Conservation (phyloP, 2,329 filamentous ascomycete genomes). For the Fusarium sp. region DNA sequence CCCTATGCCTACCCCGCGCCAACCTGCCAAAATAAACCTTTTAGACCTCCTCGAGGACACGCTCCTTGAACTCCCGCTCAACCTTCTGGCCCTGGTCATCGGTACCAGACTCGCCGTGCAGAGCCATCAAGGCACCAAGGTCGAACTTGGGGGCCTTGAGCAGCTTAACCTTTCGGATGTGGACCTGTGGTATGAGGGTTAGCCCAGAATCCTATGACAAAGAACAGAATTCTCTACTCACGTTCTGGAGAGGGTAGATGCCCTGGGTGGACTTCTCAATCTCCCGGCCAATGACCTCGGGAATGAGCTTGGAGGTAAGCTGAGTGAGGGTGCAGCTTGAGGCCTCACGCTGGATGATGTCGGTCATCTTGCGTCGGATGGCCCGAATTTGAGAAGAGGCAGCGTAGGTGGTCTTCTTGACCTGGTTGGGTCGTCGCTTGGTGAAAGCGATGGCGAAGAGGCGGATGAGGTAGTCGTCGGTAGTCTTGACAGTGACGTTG, state of each 20-base stretch:
- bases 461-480: constrained; percentile 99
- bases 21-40: constrained; percentile 50
- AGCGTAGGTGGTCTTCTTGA: constrained; percentile 99
- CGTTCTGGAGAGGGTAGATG: constrained; percentile 99
- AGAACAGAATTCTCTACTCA: constrained; percentile 59
- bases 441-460: constrained; percentile 99
- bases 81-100: constrained; percentile 99
- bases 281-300: constrained; percentile 98
- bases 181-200: constrained; percentile 72
- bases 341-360: constrained; percentile 98
- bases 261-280: constrained; percentile 99
- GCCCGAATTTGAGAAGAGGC: constrained; percentile 95
- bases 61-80: constrained; percentile 99
- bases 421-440: constrained; percentile 98
- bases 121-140: constrained; percentile 91
- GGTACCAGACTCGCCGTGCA: constrained; percentile 96
- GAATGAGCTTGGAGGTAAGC: constrained; percentile 98
- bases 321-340: constrained; percentile 93
- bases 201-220: not conserved
- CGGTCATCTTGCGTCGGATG: constrained; percentile 99
- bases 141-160: constrained; percentile 99
- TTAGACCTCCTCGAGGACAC: constrained; percentile 94
- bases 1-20: constrained; percentile 49
- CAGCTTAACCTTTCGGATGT: constrained; percentile 99
- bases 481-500: constrained; percentile 99